Evolutionary conservation across 2,329 filamentous ascomycete species (phyloP).

Genomic region (Mycosphaerella sp.): DNA sequence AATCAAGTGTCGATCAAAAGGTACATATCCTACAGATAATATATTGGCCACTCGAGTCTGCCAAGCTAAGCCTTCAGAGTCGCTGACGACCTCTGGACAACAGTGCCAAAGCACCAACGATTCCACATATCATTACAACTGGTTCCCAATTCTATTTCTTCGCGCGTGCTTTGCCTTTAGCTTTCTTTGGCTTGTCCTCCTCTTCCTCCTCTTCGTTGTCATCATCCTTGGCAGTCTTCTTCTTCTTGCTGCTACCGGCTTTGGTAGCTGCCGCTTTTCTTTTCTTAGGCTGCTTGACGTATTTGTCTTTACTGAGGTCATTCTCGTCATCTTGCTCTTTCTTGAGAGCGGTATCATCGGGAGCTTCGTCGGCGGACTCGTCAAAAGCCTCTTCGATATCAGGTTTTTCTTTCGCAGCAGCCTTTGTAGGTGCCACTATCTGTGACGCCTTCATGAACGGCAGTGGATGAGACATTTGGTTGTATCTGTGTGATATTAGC

Average conservation of each 20-base stretch:
- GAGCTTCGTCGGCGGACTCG: slow-evolving; percentile 67
- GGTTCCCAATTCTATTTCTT: slow-evolving; percentile 17
- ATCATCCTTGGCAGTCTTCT: slow-evolving; percentile 65
- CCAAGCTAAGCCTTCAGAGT: no score
- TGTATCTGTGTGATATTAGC: slow-evolving; percentile 58
- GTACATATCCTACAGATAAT: no score
- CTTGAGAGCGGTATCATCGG: slow-evolving; percentile 39
- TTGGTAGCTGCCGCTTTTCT: slow-evolving; percentile 50
- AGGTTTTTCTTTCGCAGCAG: slow-evolving; percentile 67
- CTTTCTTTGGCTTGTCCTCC: slow-evolving; percentile 39
- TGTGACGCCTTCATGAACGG: slow-evolving; percentile 93
- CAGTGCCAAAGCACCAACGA: neutral
- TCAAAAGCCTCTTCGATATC: slow-evolving; percentile 96
- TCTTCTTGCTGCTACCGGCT: slow-evolving; percentile 46
- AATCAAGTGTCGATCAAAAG: no score
- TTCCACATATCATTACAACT: neutral
- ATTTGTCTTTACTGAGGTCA: slow-evolving; percentile 93
- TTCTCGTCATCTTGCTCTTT: slow-evolving; percentile 55
- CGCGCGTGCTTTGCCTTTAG: slow-evolving; percentile 35
- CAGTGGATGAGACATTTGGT: slow-evolving; percentile 75
- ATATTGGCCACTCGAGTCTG: no score
- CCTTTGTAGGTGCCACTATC: slow-evolving; percentile 65
- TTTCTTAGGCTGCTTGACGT: slow-evolving; percentile 84
- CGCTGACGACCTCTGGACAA: no score
- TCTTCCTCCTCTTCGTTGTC: slow-evolving; percentile 38